Evolutionary conservation across 306 rosid genomes (phyloP).

Genomic region (Lathyrus tuberosus): DNA sequence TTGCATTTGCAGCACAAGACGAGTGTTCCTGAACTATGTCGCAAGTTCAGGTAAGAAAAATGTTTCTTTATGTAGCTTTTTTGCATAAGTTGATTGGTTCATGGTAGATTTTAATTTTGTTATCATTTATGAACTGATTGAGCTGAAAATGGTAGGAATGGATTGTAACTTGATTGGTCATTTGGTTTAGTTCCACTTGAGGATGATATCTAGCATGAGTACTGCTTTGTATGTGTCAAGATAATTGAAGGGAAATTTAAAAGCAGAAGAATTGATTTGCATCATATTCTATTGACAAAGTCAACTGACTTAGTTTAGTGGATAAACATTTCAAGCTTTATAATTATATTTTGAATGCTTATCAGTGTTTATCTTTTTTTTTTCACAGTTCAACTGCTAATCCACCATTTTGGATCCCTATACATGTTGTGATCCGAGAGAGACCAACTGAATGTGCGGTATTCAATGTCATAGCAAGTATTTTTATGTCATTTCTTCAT

Average conservation of each 20-base stretch:
- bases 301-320: conserved; percentile 12
- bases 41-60: conserved; percentile 78
- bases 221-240: conserved; percentile 10
- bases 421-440: conserved; percentile 92
- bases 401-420: conserved; percentile 98
- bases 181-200: not conserved
- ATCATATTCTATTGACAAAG: conserved; percentile 2
- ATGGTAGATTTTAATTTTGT: not conserved
- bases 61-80: not conserved
- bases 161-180: conserved; percentile 23
- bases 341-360: conserved; percentile 32
- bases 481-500: conserved; percentile 37
- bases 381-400: conserved; percentile 72
- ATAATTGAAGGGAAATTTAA: not conserved
- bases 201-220: not conserved
- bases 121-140: not conserved
- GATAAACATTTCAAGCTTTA: conserved; percentile 5
- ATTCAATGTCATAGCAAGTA: too few species aligned
- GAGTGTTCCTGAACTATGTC: conserved; percentile 97
- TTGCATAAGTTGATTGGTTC: not conserved
- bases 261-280: conserved; percentile 12
- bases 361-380: conserved; percentile 29
- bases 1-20: too few species aligned
- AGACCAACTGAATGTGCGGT: too few species aligned
- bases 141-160: not conserved